A percentile compares a stretch with the other conserved stretches of the same genome.
Conservation (phyloP, 2,329 filamentous ascomycete species). For the Drechslerella stenobrocha region DNA sequence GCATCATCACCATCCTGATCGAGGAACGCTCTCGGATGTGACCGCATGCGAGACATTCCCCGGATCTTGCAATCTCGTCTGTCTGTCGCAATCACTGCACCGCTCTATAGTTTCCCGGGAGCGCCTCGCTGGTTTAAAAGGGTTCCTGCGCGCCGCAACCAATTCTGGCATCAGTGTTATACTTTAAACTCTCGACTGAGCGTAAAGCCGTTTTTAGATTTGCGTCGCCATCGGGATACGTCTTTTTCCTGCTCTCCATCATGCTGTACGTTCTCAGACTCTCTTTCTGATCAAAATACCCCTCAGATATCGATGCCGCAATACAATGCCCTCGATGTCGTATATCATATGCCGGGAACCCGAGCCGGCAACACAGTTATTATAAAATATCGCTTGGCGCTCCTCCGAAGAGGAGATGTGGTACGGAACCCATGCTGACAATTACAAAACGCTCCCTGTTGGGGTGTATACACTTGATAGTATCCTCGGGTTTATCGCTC, state of each 20-base stretch:
- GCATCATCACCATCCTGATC: constrained; percentile 41
- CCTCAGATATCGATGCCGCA: too few relatives aligned
- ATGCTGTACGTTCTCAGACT: constrained; percentile 40
- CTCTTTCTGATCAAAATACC: constrained; percentile 8
- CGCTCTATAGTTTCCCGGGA: too few relatives aligned
- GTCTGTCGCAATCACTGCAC: too few relatives aligned
- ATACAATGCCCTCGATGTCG: too few relatives aligned
- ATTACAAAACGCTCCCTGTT: too few relatives aligned
- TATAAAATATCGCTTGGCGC: too few relatives aligned
- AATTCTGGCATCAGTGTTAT: constrained; percentile 20
- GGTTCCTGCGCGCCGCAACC: constrained; percentile 6
- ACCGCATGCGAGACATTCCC: too few relatives aligned
- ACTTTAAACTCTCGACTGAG: constrained; percentile 12
- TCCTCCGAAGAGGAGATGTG: too few relatives aligned
- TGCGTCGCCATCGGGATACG: constrained; percentile 16
- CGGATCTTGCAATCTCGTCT: too few relatives aligned
- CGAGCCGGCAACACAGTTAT: too few relatives aligned
- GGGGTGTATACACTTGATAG: background rate
- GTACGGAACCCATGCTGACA: constrained; percentile 1
- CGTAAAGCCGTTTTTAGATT: background rate
- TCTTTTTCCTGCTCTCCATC: constrained; percentile 40
- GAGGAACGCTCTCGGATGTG: constrained; percentile 4
- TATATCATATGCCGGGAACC: too few relatives aligned
- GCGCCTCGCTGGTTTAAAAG: constrained; percentile 5
- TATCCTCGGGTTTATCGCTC: constrained; percentile 24